Conservation (phyloP, 495 filamentous ascomycete species). For the Trichoderma orchidacearum region DNA sequence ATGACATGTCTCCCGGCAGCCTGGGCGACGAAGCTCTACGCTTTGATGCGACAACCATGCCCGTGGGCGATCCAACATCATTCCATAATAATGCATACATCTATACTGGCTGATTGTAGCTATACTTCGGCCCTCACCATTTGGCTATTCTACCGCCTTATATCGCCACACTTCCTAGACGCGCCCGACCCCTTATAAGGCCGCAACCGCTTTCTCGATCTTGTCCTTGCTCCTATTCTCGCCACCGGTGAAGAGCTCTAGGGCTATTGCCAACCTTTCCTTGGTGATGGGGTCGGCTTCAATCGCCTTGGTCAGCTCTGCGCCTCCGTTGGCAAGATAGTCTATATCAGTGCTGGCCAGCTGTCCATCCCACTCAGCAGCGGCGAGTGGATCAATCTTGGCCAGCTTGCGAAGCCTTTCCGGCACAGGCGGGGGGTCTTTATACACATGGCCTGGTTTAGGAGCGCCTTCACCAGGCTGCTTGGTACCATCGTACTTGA, state of each 20-base stretch:
- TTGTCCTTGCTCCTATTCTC: conserved; percentile 13
- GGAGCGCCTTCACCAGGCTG: conserved; percentile 6
- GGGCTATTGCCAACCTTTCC: conserved; percentile 8
- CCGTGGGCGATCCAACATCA: not conserved
- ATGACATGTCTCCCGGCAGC: not conserved
- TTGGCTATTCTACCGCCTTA: no score
- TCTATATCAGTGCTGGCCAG: conserved; percentile 13
- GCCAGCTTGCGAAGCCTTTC: conserved; percentile 9
- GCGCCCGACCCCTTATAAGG: not conserved
- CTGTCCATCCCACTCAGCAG: conserved; percentile 7
- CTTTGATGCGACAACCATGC: not conserved
- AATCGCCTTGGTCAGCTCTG: conserved; percentile 14
- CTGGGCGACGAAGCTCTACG: not conserved
- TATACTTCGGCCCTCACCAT: no score
- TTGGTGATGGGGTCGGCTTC: conserved; percentile 7
- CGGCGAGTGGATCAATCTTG: conserved; percentile 10
- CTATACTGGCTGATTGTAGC: not conserved
- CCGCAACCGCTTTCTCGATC: conserved; percentile 5
- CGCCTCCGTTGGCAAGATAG: conserved; percentile 15
- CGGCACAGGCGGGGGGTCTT: conserved; percentile 7
- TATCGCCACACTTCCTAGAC: no score
- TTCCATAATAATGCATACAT: not conserved
- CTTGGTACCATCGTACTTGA: conserved; percentile 8
- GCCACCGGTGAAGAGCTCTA: conserved; percentile 13
- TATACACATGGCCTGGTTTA: conserved; percentile 12